Percentiles rank a stretch among this genome's conserved stretches.
Conservation (phyloP, 139 green algal genomes). For the Picochlorum sp. region DNA sequence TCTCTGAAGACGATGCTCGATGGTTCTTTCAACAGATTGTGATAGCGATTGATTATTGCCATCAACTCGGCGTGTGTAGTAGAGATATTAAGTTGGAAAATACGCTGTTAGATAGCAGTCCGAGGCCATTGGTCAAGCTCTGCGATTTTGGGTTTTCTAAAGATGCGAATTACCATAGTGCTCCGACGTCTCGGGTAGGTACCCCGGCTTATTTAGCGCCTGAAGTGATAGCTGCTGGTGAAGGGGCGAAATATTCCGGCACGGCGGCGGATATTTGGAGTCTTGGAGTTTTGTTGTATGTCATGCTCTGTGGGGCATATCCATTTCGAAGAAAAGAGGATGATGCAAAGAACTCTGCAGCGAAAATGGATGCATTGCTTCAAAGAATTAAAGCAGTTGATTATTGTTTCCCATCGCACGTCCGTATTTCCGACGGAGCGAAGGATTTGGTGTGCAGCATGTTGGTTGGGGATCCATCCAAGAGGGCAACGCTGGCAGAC, state of each 20-base stretch:
- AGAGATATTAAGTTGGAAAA: constrained; percentile 97
- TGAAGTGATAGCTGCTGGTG: constrained; percentile 79
- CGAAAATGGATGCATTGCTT: constrained; percentile 50
- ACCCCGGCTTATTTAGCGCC: constrained; percentile 96
- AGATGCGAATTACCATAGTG: constrained; percentile 68
- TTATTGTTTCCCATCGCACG: background rate
- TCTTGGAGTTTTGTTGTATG: constrained; percentile 94
- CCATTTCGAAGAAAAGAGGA: constrained; percentile 88
- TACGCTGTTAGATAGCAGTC: constrained; percentile 77
- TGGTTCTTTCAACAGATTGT: constrained; percentile 99
- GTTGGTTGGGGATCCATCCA: constrained; percentile 52
- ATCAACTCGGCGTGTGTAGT: constrained; percentile 71
- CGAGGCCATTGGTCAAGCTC: constrained; percentile 47
- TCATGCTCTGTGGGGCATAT: constrained; percentile 87
- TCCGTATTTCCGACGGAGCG: constrained; percentile 21
- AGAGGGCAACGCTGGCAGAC: constrained; percentile 59
- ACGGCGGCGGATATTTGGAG: constrained; percentile 93
- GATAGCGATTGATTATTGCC: constrained; percentile 90
- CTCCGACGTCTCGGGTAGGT: constrained; percentile 74
- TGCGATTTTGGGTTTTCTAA: constrained; percentile 59
- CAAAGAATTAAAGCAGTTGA: constrained; percentile 12
- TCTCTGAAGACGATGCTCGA: constrained; percentile 87
- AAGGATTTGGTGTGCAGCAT: constrained; percentile 60
- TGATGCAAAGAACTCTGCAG: constrained; percentile 33
- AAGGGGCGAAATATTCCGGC: constrained; percentile 73